Evolutionary conservation across 208 protist genomes (phyloP), one percentile per base, ranked within the genome.

Genomic region (Spongospora subterranea): DNA sequence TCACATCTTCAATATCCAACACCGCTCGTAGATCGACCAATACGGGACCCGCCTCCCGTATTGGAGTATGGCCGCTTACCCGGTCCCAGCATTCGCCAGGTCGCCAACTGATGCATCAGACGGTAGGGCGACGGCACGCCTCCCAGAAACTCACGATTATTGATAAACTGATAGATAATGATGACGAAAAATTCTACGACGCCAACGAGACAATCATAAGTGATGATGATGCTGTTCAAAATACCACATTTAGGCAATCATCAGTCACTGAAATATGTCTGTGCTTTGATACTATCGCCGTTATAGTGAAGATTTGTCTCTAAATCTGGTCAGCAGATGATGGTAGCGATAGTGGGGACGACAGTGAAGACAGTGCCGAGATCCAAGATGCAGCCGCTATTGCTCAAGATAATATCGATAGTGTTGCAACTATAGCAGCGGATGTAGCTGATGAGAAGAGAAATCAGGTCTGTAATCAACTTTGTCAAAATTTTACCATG

Each of bases 371-470:
- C 24, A 60, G 50, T 60, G 13, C 6, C 6, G 50, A 60, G 13
- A 60, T 6, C 50, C 6, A 6, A 29, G 50, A 60, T 60, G 50
- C 50, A 60, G 24, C 6, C 24, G 50, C 71, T 20, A 82, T 35
- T n/a, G 71, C 6, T 6, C 17, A 39, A 20, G 71, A 82, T 43
- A n/a, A 13, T 43, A n/a, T 82, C 35, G 71, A 82, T 82, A 6
- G 17, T 43, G 71, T 82, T 20, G 71, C 71, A 40, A n/a, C 17
- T 13, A 82, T 35, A 35, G 71, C 71, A 35, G 71, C 71, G 13
- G 40, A 45, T 82, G 71, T 82, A 20, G 71, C 71, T 43, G 71
- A 82, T n/a, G 17, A 82, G 71, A 35, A 82, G n/a, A 35, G 71
- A 13, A 82, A 82, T 43, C 71, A 82, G 71, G 35, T 60, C 24